Evolutionary conservation across 768 basidiomycete genomes (phyloP).

Genomic region (Amyloporia xantha): DNA sequence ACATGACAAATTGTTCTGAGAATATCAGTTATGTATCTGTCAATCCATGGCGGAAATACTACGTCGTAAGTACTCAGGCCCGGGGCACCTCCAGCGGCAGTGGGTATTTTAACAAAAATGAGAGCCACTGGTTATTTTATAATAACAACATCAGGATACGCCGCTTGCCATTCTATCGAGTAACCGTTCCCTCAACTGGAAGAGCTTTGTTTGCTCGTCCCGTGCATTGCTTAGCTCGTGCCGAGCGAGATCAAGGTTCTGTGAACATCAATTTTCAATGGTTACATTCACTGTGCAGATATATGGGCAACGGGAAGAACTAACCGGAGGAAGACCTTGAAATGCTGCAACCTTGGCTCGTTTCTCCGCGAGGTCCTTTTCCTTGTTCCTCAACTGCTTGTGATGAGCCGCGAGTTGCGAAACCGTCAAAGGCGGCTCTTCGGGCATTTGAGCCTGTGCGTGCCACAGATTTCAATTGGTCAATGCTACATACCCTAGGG

Average conservation of each 20-base stretch:
- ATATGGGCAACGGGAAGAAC: conserved; percentile 2
- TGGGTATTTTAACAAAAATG: no score
- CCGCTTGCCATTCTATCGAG: conserved; percentile 40
- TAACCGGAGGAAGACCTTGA: conserved; percentile 44
- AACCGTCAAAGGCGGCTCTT: conserved; percentile 29
- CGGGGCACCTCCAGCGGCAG: no score
- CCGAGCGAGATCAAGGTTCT: conserved; percentile 43
- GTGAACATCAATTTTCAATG: background rate
- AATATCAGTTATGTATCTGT: no score
- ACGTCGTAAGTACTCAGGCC: no score
- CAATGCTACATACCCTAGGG: background rate
- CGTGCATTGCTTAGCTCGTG: conserved; percentile 35
- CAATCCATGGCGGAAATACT: no score
- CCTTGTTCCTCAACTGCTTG: conserved; percentile 29
- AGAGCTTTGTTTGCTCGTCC: conserved; percentile 38
- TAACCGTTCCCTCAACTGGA: conserved; percentile 41
- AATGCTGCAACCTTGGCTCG: conserved; percentile 39
- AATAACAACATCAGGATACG: conserved; percentile 22
- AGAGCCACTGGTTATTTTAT: no score
- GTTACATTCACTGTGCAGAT: background rate
- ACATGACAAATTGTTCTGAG: no score
- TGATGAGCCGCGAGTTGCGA: conserved; percentile 33
- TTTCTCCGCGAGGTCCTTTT: conserved; percentile 37
- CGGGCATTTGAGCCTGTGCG: conserved; percentile 25
- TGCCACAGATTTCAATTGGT: background rate